Percentiles rank a stretch among this genome's conserved stretches.
phyloP scores from a whole-genome alignment of 108 stramenopile genomes.

The Schizochytrium sp. region DNA sequence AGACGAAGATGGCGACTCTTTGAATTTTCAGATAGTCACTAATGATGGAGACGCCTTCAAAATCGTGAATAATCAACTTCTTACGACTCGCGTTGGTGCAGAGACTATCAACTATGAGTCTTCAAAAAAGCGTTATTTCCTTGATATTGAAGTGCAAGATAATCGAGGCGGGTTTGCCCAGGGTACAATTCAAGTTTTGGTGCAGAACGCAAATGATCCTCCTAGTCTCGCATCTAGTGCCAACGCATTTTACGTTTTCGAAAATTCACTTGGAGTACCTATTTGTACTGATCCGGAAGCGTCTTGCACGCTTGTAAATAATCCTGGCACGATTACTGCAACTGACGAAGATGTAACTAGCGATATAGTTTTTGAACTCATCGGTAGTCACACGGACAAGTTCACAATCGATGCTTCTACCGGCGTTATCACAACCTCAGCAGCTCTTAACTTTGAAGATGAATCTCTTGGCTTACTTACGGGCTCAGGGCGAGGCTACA shows the following conservation, averaged over 20 bases:
- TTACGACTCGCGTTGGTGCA: conserved; percentile 33
- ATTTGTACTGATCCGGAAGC: conserved; percentile 26
- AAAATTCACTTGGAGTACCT: not conserved
- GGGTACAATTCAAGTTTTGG: conserved; percentile 14
- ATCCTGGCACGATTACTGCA: not conserved
- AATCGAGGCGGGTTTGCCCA: conserved; percentile 1
- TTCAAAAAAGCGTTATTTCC: conserved; percentile 18
- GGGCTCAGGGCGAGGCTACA: conserved; percentile 50
- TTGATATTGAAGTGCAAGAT: conserved; percentile 48
- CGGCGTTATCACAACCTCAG: not conserved
- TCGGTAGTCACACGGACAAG: not conserved
- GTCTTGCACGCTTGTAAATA: not conserved
- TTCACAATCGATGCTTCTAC: conserved; percentile 23
- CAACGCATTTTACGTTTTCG: conserved; percentile 31
- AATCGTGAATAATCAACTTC: conserved; percentile 1
- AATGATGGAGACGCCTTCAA: conserved; percentile 57
- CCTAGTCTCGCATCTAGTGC: not conserved
- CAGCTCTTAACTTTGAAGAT: conserved; percentile 32
- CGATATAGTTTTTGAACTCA: not conserved
- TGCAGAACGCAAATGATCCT: not conserved
- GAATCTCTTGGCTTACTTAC: not conserved
- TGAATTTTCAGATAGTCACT: conserved; percentile 33
- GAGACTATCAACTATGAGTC: conserved; percentile 60
- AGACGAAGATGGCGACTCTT: conserved; percentile 21
- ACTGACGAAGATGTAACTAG: conserved; percentile 8